Conservation (phyloP, 176 grass and related monocot genomes). For the Metroxylon sagu region DNA sequence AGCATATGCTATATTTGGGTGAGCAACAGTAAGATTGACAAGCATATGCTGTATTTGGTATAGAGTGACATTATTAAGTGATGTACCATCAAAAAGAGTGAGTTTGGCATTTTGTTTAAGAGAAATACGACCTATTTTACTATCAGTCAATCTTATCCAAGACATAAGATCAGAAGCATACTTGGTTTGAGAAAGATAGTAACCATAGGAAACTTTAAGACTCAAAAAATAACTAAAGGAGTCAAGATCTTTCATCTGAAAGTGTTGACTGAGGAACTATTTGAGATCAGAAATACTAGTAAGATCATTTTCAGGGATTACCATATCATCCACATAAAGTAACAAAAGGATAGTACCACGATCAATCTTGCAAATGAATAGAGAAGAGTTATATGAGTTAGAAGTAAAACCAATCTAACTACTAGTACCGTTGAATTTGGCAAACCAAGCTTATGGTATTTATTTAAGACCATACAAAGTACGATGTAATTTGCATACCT, state of each 20-base stretch:
- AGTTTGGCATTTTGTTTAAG: no score
- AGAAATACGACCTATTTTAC: no score
- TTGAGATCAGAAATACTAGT: not conserved
- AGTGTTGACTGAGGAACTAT: not conserved
- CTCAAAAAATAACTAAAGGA: not conserved
- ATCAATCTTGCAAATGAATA: not conserved
- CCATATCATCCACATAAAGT: not conserved
- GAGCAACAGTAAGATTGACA: no score
- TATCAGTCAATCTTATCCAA: no score
- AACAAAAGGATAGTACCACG: not conserved
- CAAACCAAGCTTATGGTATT: not conserved
- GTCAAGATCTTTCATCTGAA: not conserved
- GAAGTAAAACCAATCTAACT: not conserved
- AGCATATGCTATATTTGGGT: not conserved
- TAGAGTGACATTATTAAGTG: not conserved
- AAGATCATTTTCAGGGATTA: not conserved
- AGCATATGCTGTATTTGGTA: not conserved
- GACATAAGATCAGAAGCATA: not conserved
- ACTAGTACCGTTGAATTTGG: not conserved
- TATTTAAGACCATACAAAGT: not conserved
- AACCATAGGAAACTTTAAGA: not conserved
- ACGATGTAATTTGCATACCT: not conserved
- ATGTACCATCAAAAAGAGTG: not conserved
- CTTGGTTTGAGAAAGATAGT: not conserved
- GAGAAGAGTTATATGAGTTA: not conserved